These are phyloP conservation scores for Plasmodium relictum DNA, from an alignment of 169 alveolate genomes.

Conservation along the genomic window DNA sequence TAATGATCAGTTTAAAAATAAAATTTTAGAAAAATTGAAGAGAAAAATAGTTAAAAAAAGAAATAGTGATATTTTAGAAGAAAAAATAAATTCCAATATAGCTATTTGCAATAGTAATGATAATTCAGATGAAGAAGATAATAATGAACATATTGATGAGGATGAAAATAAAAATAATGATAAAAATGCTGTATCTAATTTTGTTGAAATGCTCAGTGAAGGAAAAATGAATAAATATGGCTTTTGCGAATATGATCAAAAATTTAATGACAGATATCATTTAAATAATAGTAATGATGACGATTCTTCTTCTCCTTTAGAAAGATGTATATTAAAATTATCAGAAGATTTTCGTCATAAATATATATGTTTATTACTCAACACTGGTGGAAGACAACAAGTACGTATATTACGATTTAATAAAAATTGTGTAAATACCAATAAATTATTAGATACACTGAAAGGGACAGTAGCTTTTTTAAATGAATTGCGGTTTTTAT, in stretches of 20 bases:
- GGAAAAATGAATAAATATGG: constrained; percentile 74
- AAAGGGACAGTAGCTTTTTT: constrained; percentile 68
- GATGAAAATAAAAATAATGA: constrained; percentile 22
- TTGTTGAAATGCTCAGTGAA: constrained; percentile 73
- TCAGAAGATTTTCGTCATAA: constrained; percentile 38
- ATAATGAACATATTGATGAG: constrained; percentile 4
- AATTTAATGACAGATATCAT: constrained; percentile 62
- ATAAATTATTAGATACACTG: constrained; percentile 62
- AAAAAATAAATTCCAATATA: constrained; percentile 46
- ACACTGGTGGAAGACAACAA: constrained; percentile 49
- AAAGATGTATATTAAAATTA: constrained; percentile 53
- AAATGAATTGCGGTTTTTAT: constrained; percentile 59
- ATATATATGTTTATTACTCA: constrained; percentile 45
- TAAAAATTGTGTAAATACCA: constrained; percentile 49
- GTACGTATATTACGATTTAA: constrained; percentile 62
- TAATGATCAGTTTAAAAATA: constrained; percentile 44
- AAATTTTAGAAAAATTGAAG: constrained; percentile 44
- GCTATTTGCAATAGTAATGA: constrained; percentile 36
- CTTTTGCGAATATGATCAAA: constrained; percentile 72
- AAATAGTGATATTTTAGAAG: constrained; percentile 54
- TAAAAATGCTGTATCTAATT: constrained; percentile 60
- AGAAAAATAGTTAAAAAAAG: constrained; percentile 38
- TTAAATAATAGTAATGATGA: constrained; percentile 50
- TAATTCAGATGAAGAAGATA: constrained; percentile 8
- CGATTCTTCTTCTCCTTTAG: constrained; percentile 32